These are phyloP conservation scores for Alnus rubra DNA, from an alignment of 306 rosid genomes.

Conservation along the genomic window DNA sequence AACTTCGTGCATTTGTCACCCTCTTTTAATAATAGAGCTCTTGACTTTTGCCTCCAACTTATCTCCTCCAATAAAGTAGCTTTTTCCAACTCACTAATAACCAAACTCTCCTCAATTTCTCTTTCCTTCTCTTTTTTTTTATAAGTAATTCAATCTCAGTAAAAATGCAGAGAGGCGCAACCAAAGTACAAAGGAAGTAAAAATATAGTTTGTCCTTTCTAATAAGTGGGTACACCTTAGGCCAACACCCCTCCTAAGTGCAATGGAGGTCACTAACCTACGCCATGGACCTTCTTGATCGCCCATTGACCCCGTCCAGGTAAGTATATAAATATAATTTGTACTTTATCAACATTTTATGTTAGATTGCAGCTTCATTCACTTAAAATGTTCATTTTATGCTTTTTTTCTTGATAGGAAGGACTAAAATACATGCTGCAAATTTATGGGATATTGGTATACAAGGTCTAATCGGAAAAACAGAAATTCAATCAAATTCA, in stretches of 20 bases:
- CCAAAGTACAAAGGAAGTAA: too few species aligned
- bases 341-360: not conserved
- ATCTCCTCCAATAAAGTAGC: too few species aligned
- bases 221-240: too few species aligned
- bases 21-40: too few species aligned
- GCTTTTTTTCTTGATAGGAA: not conserved
- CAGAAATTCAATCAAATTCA: not conserved
- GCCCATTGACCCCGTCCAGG: conserved; percentile 65
- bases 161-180: too few species aligned
- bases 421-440: not conserved
- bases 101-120: too few species aligned
- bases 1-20: too few species aligned
- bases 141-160: too few species aligned
- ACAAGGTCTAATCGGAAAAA: not conserved
- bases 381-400: not conserved
- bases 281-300: conserved; percentile 55
- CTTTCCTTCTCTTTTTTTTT: too few species aligned
- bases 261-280: conserved; percentile 52
- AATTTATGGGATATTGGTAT: not conserved
- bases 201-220: not conserved
- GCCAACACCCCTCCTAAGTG: conserved; percentile 46
- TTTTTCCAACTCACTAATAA: too few species aligned
- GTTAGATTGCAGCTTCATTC: not conserved
- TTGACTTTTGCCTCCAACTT: too few species aligned
- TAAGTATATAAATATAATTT: conserved; percentile 24